Base-by-base conservation (phyloP, 495 filamentous ascomycete genomes). In the Pseudevernia furfuracea region DNA sequence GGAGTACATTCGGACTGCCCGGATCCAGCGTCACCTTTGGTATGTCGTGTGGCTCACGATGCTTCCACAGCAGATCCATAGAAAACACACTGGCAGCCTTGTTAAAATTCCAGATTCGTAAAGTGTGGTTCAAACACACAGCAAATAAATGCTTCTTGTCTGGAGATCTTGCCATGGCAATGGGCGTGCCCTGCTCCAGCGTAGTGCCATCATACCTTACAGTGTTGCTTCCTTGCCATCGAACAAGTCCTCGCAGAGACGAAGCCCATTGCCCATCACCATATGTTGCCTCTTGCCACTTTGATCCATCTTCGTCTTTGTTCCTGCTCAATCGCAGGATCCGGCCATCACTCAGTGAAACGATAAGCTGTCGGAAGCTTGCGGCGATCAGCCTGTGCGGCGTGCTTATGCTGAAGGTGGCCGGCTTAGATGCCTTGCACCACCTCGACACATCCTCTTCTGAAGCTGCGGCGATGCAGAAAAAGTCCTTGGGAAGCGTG, bases 101-200 rank as follows among this genome's bases (percentile, higher is more conserved):
- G 4, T 81, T 76, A 23, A 90, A 77, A 69, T 93, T 93, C 93
- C 92, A 96, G 36, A 90, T 84, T 70, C 89, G 87, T 70, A 99
- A 74, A 3, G 84, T 87, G 69, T 97, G 92, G 67, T 97, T 89
- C 48, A 97, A 73, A 69, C 87, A 93, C 36, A 94, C 84, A 0
- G 91, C 91, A 69, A 95, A 94, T 1, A 95, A 80, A 70, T 92
- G 80, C 1, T 82, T 85, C 28, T 82, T 80, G 67, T 87, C 83
- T 30, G 87, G 83, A 52, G 87, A 85, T 39, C 81, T 78, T 46
- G 80, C 77, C 61, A 91, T 84, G 28, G 88, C 85, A 38, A 82
- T 84, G 30, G 85, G 82, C 21, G 83, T 77, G 55, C 81, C 86
- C 60, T 82, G 67, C 66, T 92, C 88, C 69, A 94, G 78, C 60